Evolutionary conservation across 805 yeast genomes (phyloP).

Genomic region (Pichia sporocuriosa): DNA sequence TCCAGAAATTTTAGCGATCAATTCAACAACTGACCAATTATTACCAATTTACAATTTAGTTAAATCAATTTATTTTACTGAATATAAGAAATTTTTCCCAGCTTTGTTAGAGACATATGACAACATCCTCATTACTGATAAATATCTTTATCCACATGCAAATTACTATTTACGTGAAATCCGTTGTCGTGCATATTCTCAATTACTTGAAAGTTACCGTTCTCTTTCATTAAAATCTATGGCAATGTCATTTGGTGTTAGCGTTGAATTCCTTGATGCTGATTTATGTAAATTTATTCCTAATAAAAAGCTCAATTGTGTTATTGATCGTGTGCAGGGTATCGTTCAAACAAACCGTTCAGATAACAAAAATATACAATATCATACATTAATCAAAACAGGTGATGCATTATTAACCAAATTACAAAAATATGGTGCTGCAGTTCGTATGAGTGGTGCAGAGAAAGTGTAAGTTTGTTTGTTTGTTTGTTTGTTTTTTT

Average conservation of each 20-base stretch:
- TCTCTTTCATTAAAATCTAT: constrained; percentile 83
- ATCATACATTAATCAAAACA: constrained; percentile 78
- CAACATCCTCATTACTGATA: constrained; percentile 54
- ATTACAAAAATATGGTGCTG: constrained; percentile 94
- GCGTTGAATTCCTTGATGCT: constrained; percentile 74
- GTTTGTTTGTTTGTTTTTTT: too few relatives aligned
- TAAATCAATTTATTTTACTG: constrained; percentile 82
- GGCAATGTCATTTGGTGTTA: constrained; percentile 92
- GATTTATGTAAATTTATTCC: constrained; percentile 90
- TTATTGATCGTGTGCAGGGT: constrained; percentile 91
- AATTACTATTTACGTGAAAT: constrained; percentile 83
- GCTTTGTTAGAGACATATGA: constrained; percentile 73
- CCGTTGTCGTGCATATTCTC: constrained; percentile 92
- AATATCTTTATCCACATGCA: constrained; percentile 69
- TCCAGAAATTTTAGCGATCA: constrained; percentile 82
- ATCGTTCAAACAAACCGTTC: constrained; percentile 94
- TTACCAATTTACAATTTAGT: constrained; percentile 80
- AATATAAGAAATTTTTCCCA: constrained; percentile 73
- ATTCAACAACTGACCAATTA: constrained; percentile 61
- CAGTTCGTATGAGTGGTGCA: constrained; percentile 90
- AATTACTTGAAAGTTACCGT: constrained; percentile 88
- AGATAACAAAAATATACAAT: constrained; percentile 92
- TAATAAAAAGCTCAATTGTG: constrained; percentile 88
- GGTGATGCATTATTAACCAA: constrained; percentile 92
- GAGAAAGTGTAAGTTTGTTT: constrained; percentile 56